Conservation (phyloP, 345 rosid genomes). For the Euclidium syriacum region DNA sequence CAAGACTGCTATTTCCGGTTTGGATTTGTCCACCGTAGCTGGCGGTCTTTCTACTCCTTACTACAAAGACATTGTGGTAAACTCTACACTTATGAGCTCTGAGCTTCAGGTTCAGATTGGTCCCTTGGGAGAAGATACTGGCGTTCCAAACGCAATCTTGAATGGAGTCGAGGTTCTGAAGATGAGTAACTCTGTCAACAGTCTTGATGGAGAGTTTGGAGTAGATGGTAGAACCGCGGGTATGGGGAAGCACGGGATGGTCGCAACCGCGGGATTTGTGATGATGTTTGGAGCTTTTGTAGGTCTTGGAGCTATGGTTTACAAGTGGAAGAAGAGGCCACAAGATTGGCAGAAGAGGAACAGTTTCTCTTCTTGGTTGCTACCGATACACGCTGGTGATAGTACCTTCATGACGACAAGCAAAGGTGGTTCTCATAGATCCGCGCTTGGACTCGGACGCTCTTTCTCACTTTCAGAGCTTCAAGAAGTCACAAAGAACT, state of each 20-base stretch:
- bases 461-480: constrained; percentile 56
- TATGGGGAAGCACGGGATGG: constrained; percentile 32
- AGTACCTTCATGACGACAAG: constrained; percentile 44
- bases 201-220: constrained; percentile 77
- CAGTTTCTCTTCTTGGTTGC: constrained; percentile 77
- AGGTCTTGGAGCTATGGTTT: constrained; percentile 75
- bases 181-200: constrained; percentile 61
- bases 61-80: constrained; percentile 63
- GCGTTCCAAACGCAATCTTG: constrained; percentile 47
- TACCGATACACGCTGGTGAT: constrained; percentile 62
- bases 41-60: constrained; percentile 47
- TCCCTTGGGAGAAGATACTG: constrained; percentile 49
- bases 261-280: constrained; percentile 63
- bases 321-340: constrained; percentile 69
- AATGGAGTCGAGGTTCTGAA: constrained; percentile 69
- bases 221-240: constrained; percentile 37
- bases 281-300: constrained; percentile 84
- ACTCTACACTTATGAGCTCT: constrained; percentile 34
- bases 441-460: constrained; percentile 56
- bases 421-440: constrained; percentile 48
- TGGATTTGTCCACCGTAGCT: constrained; percentile 53
- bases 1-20: constrained; percentile 47
- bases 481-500: constrained; percentile 69
- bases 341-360: constrained; percentile 80
- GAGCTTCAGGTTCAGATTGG: constrained; percentile 52